Evolutionary conservation across 1,284 basidiomycete genomes (phyloP).

Genomic region (Sporisorium sorghi): DNA sequence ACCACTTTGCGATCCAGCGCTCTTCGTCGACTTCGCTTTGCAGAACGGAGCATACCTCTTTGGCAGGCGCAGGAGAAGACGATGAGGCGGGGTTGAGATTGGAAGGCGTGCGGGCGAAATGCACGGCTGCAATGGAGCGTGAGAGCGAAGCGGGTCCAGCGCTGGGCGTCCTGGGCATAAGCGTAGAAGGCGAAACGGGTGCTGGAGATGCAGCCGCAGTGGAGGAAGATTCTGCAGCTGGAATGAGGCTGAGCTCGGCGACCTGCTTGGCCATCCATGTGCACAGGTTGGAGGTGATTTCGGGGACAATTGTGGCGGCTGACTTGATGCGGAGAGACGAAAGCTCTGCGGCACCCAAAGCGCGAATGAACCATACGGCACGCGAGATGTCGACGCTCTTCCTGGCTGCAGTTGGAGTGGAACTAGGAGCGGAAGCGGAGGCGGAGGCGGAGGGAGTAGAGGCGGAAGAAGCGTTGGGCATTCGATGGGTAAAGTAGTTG

Average conservation of each 20-base stretch:
- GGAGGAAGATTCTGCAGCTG: conserved; percentile 32
- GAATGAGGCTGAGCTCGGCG: conserved; percentile 75
- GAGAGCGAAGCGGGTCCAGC: conserved; percentile 20
- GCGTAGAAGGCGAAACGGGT: conserved; percentile 27
- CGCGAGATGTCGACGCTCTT: conserved; percentile 79
- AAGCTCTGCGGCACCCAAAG: conserved; percentile 94
- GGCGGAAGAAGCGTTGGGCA: conserved; percentile 7
- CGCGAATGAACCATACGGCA: conserved; percentile 94
- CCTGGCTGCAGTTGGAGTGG: conserved; percentile 74
- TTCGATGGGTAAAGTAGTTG: conserved; percentile 22
- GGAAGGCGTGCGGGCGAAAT: conserved; percentile 28
- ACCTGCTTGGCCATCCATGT: conserved; percentile 91
- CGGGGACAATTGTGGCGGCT: conserved; percentile 79
- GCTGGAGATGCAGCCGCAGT: conserved; percentile 46
- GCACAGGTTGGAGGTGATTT: conserved; percentile 88
- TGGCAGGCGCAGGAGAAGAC: conserved; percentile 13
- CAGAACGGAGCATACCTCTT: conserved; percentile 32
- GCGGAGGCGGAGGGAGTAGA: conserved; percentile 6
- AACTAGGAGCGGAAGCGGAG: conserved; percentile 2
- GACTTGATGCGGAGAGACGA: conserved; percentile 50
- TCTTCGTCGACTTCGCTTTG: conserved; percentile 76
- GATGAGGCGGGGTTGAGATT: conserved; percentile 21
- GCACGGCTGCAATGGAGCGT: conserved; percentile 24
- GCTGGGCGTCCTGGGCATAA: conserved; percentile 28
- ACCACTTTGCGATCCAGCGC: conserved; percentile 83